These are phyloP conservation scores for Colletotrichum spinosum DNA, from an alignment of 2,329 filamentous ascomycete species.

Conservation along the genomic window DNA sequence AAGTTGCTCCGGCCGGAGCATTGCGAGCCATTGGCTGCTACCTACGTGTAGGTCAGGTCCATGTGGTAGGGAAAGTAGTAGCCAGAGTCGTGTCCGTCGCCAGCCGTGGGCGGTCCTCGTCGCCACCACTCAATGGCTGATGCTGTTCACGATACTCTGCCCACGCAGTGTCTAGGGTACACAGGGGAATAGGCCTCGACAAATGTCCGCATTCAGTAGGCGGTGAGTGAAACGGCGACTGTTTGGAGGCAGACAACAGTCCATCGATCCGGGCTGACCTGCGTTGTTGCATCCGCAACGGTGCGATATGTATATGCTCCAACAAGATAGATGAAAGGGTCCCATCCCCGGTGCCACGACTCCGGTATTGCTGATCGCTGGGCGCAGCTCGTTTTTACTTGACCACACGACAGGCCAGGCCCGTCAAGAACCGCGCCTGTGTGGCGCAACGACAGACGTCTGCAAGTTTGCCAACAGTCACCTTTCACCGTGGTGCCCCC, in stretches of 20 bases:
- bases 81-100: too few species aligned
- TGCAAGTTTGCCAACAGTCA: neutral
- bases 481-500: neutral
- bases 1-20: constrained; percentile 31
- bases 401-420: constrained; percentile 10
- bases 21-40: constrained; percentile 29
- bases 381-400: constrained; percentile 23
- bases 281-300: constrained; percentile 17
- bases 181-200: too few species aligned
- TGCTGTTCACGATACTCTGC: too few species aligned
- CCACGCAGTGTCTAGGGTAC: too few species aligned
- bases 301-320: neutral
- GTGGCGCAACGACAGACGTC: neutral
- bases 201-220: too few species aligned
- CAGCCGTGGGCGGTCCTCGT: too few species aligned
- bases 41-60: neutral
- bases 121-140: too few species aligned
- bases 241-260: too few species aligned
- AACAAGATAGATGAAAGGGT: neutral
- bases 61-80: too few species aligned
- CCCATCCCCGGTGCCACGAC: constrained; percentile 26
- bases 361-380: constrained; percentile 30
- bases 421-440: neutral
- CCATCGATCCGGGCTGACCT: constrained; percentile 8
- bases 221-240: too few species aligned